Base-by-base conservation (phyloP, 208 protist species). In the Phytomonas serpens region DNA sequence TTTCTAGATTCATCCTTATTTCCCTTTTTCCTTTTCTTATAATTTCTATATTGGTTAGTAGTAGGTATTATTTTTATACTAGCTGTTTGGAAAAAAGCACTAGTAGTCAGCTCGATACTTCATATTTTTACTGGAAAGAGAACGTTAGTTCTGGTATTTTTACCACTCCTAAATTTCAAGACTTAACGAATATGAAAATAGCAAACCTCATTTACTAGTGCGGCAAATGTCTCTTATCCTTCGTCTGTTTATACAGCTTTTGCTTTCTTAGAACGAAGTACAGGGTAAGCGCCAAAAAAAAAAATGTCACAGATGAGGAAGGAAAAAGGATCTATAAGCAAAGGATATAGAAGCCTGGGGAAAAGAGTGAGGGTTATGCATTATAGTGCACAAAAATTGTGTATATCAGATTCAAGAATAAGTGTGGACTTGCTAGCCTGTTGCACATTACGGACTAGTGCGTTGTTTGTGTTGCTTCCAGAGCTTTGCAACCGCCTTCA, bases 401-500 rank as follows among this genome's bases (percentile, higher is more conserved):
- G 40, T 47, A 47, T 47, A 47, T 47, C 40, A 19, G 40, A 47
- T 19, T 11, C 40, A 47, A 47, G 40, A 47, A 47, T 47, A 47
- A 19, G 14, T 47, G 7, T 19, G 9, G 16, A 47, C 16, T 19
- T 23, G 14, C 16, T 47, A 47, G 14, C 16, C 4, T 16, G 14
- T 36, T 47, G 40, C 38, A n/a, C 29, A 29, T 52, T 72, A 76
- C 61, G 74, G 79, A 68, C 61, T 68, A 0, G 3, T 34, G 62
- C 73, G 71, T 33, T 78, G 66, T 65, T 88, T 51, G 69, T 95
- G 85, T 75, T 89, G 75, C 57, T 88, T 92, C 88, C 90, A 95
- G 61, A 95, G 80, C 77, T 95, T 93, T 19, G 90, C 90, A 23
- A 95, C 85, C 2, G 84, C 86, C 77, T 84, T 84, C 82, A 95